Percentiles rank a stretch among this genome's conserved stretches.
Evolutionary conservation across 768 basidiomycete species (phyloP).

Genomic region (Hypholoma sublateritium): DNA sequence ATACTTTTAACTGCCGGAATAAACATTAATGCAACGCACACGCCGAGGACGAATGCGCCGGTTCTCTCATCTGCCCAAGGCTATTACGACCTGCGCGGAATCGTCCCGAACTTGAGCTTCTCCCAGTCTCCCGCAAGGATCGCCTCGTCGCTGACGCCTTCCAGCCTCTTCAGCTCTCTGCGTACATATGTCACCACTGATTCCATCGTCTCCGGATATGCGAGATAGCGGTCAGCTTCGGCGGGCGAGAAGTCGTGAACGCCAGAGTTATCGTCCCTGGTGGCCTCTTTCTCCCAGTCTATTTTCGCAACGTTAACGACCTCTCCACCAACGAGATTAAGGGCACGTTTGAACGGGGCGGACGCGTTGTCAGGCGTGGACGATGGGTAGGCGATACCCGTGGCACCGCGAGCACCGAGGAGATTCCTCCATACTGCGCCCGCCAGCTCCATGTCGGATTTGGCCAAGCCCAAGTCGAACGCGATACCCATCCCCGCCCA

Average conservation of each 20-base stretch:
- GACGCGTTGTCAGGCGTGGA: constrained; percentile 9
- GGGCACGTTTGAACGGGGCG: constrained; percentile 52
- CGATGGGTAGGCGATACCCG: constrained; percentile 54
- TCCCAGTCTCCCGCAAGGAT: constrained; percentile 38
- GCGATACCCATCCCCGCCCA: constrained; percentile 82
- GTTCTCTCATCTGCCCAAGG: too few species aligned
- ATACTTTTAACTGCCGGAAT: too few species aligned
- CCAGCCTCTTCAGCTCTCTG: constrained; percentile 69
- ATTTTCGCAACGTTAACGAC: constrained; percentile 61
- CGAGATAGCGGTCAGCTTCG: constrained; percentile 67
- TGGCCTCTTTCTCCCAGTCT: constrained; percentile 57
- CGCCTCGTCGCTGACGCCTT: constrained; percentile 45
- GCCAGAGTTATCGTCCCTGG: constrained; percentile 65
- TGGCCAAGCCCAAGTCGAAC: constrained; percentile 75
- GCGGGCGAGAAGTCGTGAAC: constrained; percentile 66
- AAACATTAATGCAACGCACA: too few species aligned
- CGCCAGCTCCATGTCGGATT: constrained; percentile 81
- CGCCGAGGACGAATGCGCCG: too few species aligned
- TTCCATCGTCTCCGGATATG: constrained; percentile 75
- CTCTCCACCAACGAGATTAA: constrained; percentile 71
- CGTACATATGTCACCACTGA: constrained; percentile 69
- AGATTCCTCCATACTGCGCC: constrained; percentile 90
- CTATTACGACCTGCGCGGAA: not conserved
- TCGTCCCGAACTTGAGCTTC: constrained; percentile 37
- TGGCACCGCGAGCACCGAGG: constrained; percentile 80